phyloP scores from a whole-genome alignment of 192 early-diverging fungal species.

The Funneliformis geosporum region DNA sequence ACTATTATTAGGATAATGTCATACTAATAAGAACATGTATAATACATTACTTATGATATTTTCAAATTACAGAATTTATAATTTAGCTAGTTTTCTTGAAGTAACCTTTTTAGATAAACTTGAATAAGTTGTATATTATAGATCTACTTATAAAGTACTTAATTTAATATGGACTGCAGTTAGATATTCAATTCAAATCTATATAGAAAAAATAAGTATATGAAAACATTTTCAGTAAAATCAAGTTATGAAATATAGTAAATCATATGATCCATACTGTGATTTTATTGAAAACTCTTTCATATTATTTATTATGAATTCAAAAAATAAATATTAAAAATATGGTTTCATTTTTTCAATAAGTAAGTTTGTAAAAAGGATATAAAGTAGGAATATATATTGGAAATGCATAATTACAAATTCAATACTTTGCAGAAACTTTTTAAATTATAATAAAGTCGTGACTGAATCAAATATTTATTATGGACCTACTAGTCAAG shows the following conservation, averaged over 20 bases:
- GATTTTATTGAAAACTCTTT: no score
- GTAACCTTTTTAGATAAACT: not conserved
- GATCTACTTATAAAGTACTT: not conserved
- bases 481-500: no score
- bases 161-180: not conserved
- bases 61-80: conserved; percentile 5
- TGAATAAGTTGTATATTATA: not conserved
- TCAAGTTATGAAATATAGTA: no score
- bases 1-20: not conserved
- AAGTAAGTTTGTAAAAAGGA: not conserved
- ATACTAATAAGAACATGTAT: not conserved
- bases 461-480: no score
- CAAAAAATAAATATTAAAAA: not conserved
- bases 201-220: not conserved
- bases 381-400: not conserved
- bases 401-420: not conserved
- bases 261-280: no score
- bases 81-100: not conserved
- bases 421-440: no score
- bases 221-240: no score
- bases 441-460: no score
- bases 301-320: not conserved
- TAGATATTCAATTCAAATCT: not conserved
- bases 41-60: not conserved
- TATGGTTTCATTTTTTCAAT: not conserved